Evolutionary conservation across 1,284 basidiomycete species (phyloP), one percentile per base, ranked within the genome.

Genomic region (Melanopsichium pennsylvanicum): DNA sequence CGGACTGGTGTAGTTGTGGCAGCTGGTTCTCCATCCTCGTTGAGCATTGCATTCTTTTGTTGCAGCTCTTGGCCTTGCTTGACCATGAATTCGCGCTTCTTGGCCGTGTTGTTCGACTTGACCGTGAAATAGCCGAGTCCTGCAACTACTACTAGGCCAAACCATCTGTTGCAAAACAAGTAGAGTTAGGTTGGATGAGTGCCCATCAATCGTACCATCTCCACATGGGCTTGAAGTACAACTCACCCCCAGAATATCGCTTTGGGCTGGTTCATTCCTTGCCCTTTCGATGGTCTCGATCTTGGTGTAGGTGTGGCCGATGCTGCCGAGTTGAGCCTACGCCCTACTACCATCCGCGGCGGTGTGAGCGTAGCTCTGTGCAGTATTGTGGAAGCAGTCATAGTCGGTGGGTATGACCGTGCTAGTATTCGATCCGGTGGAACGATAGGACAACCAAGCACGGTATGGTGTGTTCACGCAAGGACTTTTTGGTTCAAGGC

Each of bases 61-160:
- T 55, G 59, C 29, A 52, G 41, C 23, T 51, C 42, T 27, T 60
- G 67, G 5, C 60, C 67, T 26, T 64, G 67, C 37, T 40, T 51
- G 48, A 70, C 60, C 67, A 70, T 70, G n/a, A 63, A 64, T 2
- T 64, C 50, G 16, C 46, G 50, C 56, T 70, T 70, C 55, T 70
- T 70, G 41, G 55, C 57, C 10, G 68, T 62, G 48, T 70, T 70
- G 49, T 48, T 58, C 33, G 50, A 46, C 41, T 70, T 70, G 58
- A 70, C 68, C 13, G 43, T 55, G 19, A 56, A 72, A 52, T 72
- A 72, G 25, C 63, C 59, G 43, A 54, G 60, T 34, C 69, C 69
- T 1, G 69, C 63, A 2, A 72, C 34, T 1, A 72, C 45, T 36
- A 61, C 34, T 10, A 72, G 35, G 3, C 25, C 69, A 2, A 64